Evolutionary conservation across 129 eudicot species (phyloP).

Genomic region (Helianthus tuberosus): DNA sequence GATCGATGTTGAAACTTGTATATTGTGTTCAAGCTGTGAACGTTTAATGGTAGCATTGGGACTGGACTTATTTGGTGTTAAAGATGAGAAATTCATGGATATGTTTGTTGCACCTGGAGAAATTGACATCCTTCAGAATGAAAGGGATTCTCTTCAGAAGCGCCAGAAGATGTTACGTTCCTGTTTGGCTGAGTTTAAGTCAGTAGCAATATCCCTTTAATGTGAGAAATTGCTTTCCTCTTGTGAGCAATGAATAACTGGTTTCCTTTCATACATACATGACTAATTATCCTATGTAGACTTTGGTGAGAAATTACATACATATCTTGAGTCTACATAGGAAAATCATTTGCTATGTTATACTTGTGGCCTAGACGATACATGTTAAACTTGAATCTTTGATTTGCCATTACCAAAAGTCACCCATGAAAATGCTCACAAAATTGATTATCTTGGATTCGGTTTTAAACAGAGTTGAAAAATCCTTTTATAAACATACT

Average conservation of each 20-base stretch:
- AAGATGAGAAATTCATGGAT: conserved; percentile 90
- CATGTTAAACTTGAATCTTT: no score
- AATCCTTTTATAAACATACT: no score
- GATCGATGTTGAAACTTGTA: neutral
- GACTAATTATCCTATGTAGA: no score
- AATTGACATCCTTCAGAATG: conserved; percentile 68
- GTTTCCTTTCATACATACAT: neutral
- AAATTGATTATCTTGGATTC: no score
- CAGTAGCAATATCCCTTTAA: conserved; percentile 70
- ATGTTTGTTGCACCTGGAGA: conserved; percentile 97
- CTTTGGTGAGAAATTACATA: neutral
- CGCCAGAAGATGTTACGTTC: conserved; percentile 81
- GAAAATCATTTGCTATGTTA: no score
- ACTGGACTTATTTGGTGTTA: conserved; percentile 69
- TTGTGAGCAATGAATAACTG: neutral
- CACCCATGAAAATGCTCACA: no score
- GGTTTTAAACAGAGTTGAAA: no score
- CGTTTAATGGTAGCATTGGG: conserved; percentile 70
- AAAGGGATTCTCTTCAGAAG: conserved; percentile 68
- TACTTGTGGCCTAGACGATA: no score
- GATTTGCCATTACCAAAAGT: no score
- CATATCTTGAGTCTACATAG: neutral
- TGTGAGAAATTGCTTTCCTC: neutral
- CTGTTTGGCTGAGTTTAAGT: conserved; percentile 88
- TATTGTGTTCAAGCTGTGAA: conserved; percentile 54